Percentiles rank a stretch among this genome's conserved stretches.
Conservation (phyloP, 1,284 basidiomycete genomes). For the Phellinidium pouzarii region DNA sequence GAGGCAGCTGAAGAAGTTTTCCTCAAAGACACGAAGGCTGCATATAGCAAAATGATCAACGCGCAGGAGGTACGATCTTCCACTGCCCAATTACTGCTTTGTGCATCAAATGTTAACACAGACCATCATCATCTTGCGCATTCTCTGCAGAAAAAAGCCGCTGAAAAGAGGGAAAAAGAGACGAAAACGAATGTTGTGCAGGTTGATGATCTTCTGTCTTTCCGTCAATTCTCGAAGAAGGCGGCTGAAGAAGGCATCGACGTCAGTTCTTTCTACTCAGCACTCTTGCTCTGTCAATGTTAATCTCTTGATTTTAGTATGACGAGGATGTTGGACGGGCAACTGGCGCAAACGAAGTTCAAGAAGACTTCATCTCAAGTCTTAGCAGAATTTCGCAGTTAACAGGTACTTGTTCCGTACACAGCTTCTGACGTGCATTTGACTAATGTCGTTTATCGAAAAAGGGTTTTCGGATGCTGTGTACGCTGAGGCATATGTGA, state of each 20-base stretch:
- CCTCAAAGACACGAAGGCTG: slow-evolving; percentile 87
- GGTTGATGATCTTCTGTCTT: slow-evolving; percentile 88
- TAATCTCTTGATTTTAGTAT: slow-evolving; percentile 48
- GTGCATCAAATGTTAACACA: slow-evolving; percentile 1
- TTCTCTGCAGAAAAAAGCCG: slow-evolving; percentile 60
- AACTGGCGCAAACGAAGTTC: slow-evolving; percentile 77
- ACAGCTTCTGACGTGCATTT: neutral
- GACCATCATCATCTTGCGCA: neutral
- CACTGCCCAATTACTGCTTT: too few species aligned
- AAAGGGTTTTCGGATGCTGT: slow-evolving; percentile 96
- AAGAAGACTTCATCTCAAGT: slow-evolving; percentile 96
- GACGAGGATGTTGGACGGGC: slow-evolving; percentile 87
- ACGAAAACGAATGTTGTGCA: slow-evolving; percentile 75
- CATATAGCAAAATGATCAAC: slow-evolving; percentile 91
- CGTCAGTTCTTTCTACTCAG: slow-evolving; percentile 39
- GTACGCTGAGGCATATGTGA: slow-evolving; percentile 97
- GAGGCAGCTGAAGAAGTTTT: slow-evolving; percentile 78
- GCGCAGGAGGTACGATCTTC: slow-evolving; percentile 84
- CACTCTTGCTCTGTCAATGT: slow-evolving; percentile 12
- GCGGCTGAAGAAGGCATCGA: slow-evolving; percentile 74
- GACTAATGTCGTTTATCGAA: slow-evolving; percentile 6
- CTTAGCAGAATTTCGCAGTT: slow-evolving; percentile 93
- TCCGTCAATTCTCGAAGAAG: slow-evolving; percentile 95
- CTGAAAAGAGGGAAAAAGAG: slow-evolving; percentile 82
- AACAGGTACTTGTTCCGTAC: slow-evolving; percentile 55